These are phyloP conservation scores for Globisporangium mamillatum DNA, from an alignment of 352 stramenopile species.

Conservation along the genomic window DNA sequence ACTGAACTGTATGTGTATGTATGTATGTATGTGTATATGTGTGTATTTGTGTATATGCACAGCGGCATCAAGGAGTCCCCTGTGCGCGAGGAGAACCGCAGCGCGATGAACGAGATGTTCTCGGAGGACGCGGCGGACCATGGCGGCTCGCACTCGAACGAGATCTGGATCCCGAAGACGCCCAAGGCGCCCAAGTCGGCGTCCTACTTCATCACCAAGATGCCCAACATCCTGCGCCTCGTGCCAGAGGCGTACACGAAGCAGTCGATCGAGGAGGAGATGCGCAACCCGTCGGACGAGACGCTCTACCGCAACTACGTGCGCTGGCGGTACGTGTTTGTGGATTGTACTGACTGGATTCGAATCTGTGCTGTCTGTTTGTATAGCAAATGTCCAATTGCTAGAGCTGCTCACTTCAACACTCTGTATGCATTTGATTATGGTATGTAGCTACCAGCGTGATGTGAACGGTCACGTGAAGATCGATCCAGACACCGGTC, in stretches of 20 bases:
- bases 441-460: conserved; percentile 41
- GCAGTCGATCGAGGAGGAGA: conserved; percentile 72
- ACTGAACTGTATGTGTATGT: not conserved
- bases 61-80: conserved; percentile 84
- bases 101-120: conserved; percentile 35
- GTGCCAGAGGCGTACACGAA: conserved; percentile 77
- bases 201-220: conserved; percentile 74
- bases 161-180: conserved; percentile 75
- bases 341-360: not conserved
- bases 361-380: not conserved
- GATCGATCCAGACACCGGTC: conserved; percentile 57
- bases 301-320: conserved; percentile 87
- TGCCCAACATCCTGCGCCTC: conserved; percentile 84
- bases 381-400: not conserved
- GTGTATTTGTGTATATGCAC: conserved; percentile 12
- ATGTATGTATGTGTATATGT: conserved; percentile 8
- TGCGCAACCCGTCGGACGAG: conserved; percentile 81
- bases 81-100: conserved; percentile 55
- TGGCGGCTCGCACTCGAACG: conserved; percentile 35
- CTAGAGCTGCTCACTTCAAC: not conserved
- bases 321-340: conserved; percentile 53
- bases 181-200: conserved; percentile 63
- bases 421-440: not conserved
- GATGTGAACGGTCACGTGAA: conserved; percentile 57
- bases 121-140: conserved; percentile 39